phyloP scores from a whole-genome alignment of 2,329 filamentous ascomycete genomes.

The Pyricularia grisea region DNA sequence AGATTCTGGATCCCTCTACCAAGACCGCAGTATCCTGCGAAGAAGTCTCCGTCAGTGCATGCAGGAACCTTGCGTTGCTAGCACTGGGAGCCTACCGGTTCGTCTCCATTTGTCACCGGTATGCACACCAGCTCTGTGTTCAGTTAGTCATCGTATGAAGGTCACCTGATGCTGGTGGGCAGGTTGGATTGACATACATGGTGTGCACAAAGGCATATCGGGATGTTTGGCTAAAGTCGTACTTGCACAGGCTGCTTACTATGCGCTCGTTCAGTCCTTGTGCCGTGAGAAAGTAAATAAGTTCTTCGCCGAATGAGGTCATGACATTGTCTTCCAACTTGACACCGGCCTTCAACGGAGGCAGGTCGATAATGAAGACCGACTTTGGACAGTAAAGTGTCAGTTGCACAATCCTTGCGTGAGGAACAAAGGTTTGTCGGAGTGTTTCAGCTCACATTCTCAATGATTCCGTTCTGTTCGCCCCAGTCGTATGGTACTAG shows the following conservation, averaged over 20 bases:
- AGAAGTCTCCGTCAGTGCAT: not conserved
- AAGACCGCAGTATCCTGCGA: conserved; percentile 63
- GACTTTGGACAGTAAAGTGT: conserved; percentile 36
- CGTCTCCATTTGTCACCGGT: conserved; percentile 30
- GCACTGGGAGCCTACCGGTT: conserved; percentile 23
- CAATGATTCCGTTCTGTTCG: conserved; percentile 63
- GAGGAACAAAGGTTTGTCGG: not conserved
- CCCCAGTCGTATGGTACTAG: conserved; percentile 84
- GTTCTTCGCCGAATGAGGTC: conserved; percentile 56
- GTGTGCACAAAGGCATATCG: conserved; percentile 76
- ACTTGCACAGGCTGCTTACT: conserved; percentile 59
- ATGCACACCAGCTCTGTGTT: conserved; percentile 46
- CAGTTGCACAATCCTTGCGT: not conserved
- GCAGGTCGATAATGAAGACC: conserved; percentile 88
- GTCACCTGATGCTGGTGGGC: conserved; percentile 5
- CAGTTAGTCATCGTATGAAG: not conserved
- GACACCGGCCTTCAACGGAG: conserved; percentile 38
- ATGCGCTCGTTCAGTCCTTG: conserved; percentile 57
- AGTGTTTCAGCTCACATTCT: conserved; percentile 52
- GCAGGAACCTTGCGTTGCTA: conserved; percentile 7
- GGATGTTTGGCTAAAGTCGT: conserved; percentile 70
- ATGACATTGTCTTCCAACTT: conserved; percentile 18
- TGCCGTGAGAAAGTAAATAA: conserved; percentile 60
- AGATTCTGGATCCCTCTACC: conserved; percentile 56
- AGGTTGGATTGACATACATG: conserved; percentile 45